Evolutionary conservation across 129 eudicot genomes (phyloP), one percentile per base, ranked within the genome.

Genomic region (Pulicaria dysenterica): DNA sequence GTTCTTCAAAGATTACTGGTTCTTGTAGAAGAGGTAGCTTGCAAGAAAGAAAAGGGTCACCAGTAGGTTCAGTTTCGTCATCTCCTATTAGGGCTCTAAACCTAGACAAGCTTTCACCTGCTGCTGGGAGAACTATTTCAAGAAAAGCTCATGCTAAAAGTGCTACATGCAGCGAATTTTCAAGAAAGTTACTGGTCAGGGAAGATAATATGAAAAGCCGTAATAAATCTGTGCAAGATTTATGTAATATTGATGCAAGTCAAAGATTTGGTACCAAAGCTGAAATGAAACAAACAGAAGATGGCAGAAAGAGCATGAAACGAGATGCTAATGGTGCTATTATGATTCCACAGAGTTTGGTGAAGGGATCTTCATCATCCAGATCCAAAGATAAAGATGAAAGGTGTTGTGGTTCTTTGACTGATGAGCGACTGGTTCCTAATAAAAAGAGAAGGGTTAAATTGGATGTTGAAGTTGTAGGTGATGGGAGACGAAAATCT

Each of bases 1-100:
- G 96, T 81, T 94, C 97, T 43, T 94, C 99, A 51, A 84, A 85
- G 66, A 70, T 90, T 75, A 88, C 97, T n/a, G 82, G 61, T 79
- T 83, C 96, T 68, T 73, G 76, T 75, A 85, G 79, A 81, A 82
- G 83, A 79, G 75, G 37, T 8, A 86, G 80, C 50, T 72, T 60
- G 75, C 72, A 45, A 38, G 90, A 83, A 74, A 77, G 69, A 66
- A 95, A 57, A 82, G 90, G 84, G 62, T 90, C 99, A 65, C 94
- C 97, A 2, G 85, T 75, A 50, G 97, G 81, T 80, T 88, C 99
- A 10, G 93, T 91, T 81, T 90, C 89, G 7, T 91, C 95, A 36
- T 86, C 96, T 79, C 95, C 95, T 44, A 61, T 69, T 48, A 83
- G 83, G 73, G 17, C 68, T 9, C 70, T 76, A 47, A 80, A 72